phyloP scores from a whole-genome alignment of 1,284 basidiomycete genomes.

The Stereum hirsutum region DNA sequence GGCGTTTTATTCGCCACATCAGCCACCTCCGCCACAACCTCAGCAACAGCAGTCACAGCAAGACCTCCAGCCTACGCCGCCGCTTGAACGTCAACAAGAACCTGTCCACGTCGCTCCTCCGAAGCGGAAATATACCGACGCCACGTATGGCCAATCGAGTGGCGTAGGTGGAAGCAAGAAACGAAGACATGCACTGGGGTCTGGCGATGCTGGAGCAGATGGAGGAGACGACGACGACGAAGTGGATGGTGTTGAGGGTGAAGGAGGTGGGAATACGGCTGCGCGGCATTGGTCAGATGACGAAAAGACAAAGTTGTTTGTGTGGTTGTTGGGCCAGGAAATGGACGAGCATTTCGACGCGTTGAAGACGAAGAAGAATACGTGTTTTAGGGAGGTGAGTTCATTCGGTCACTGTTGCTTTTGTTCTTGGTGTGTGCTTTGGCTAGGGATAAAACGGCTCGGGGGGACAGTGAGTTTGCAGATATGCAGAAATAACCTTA shows the following conservation, averaged over 20 bases:
- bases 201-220: conserved; percentile 10
- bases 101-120: conserved; percentile 9
- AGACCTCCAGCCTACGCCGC: too few relatives aligned
- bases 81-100: conserved; percentile 9
- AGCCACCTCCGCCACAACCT: conserved; percentile 10
- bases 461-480: too few relatives aligned
- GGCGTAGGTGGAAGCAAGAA: conserved; percentile 9
- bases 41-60: too few relatives aligned
- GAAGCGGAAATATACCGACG: conserved; percentile 12
- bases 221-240: conserved; percentile 11
- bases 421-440: too few relatives aligned
- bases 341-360: conserved; percentile 68
- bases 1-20: conserved; percentile 8
- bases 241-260: conserved; percentile 9
- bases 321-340: conserved; percentile 60
- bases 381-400: conserved; percentile 63
- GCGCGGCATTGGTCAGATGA: conserved; percentile 77
- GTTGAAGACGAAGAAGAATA: conserved; percentile 67
- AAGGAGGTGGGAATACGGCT: conserved; percentile 23
- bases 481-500: too few relatives aligned
- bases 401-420: too few relatives aligned
- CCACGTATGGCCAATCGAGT: conserved; percentile 9
- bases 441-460: too few relatives aligned
- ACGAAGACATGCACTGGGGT: conserved; percentile 7
- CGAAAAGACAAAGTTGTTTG: conserved; percentile 64